These are phyloP conservation scores for Tephrocybe sp. DNA, from an alignment of 768 basidiomycete species.

Conservation along the genomic window DNA sequence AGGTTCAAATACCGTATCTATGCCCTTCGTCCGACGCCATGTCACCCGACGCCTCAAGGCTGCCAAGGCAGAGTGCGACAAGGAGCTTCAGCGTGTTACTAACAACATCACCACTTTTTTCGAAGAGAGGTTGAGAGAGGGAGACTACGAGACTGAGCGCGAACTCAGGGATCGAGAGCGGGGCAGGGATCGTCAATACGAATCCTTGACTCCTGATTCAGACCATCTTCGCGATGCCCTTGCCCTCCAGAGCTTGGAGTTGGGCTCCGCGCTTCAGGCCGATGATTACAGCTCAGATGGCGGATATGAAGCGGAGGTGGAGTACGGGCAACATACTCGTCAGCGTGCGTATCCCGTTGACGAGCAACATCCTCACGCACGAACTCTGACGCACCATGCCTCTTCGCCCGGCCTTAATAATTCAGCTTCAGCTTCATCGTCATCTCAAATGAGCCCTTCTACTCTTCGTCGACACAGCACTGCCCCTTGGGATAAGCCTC, in stretches of 20 bases:
- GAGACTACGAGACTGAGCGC: constrained; percentile 68
- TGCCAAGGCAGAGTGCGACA: constrained; percentile 96
- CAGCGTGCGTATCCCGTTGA: constrained; percentile 71
- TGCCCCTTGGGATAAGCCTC: constrained; percentile 65
- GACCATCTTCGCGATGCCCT: constrained; percentile 64
- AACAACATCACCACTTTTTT: constrained; percentile 94
- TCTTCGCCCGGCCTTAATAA: constrained; percentile 56
- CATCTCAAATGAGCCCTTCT: constrained; percentile 65
- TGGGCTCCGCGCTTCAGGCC: constrained; percentile 53
- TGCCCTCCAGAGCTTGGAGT: constrained; percentile 56
- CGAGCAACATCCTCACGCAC: constrained; percentile 30
- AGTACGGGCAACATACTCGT: constrained; percentile 64
- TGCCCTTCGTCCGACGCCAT: constrained; percentile 92
- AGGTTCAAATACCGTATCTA: constrained; percentile 77
- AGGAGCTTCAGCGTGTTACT: constrained; percentile 91
- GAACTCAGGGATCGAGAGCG: constrained; percentile 57
- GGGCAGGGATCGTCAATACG: constrained; percentile 48
- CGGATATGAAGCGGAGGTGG: constrained; percentile 78
- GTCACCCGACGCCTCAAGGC: constrained; percentile 90
- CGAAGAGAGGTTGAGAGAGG: constrained; percentile 84
- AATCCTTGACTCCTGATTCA: constrained; percentile 54
- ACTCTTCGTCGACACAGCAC: constrained; percentile 66
- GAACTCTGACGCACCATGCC: constrained; percentile 51
- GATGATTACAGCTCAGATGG: constrained; percentile 82
- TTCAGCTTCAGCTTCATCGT: constrained; percentile 69